Evolutionary conservation across 257 asterid genomes (phyloP).

Genomic region (Galeopsis tetrahit): DNA sequence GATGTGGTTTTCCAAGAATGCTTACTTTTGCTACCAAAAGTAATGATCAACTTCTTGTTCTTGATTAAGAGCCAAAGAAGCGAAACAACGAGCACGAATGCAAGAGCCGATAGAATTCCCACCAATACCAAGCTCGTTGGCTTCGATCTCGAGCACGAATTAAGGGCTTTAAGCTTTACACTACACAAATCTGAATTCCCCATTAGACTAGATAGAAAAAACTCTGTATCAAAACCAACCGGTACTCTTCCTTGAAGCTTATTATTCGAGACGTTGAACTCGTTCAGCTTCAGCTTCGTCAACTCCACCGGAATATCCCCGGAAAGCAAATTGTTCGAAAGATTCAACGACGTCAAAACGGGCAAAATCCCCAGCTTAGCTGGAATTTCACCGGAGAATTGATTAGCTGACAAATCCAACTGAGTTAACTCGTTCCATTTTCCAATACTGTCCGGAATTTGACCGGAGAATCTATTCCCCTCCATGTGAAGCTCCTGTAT

Average conservation of each 20-base stretch:
- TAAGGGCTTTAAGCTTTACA: conserved; percentile 16
- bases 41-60: conserved; percentile 27
- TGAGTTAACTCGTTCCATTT: conserved; percentile 30
- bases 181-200: conserved; percentile 39
- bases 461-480: conserved; percentile 31
- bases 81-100: conserved; percentile 21
- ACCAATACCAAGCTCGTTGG: conserved; percentile 24
- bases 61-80: conserved; percentile 32
- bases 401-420: conserved; percentile 36
- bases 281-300: conserved; percentile 26
- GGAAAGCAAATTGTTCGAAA: conserved; percentile 31
- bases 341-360: conserved; percentile 29
- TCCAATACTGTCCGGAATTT: conserved; percentile 16
- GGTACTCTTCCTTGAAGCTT: conserved; percentile 36
- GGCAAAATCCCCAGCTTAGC: conserved; percentile 30
- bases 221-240: conserved; percentile 16
- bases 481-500: conserved; percentile 28
- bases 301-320: conserved; percentile 35
- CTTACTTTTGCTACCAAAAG: neutral
- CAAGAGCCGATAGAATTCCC: conserved; percentile 30
- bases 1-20: conserved; percentile 34
- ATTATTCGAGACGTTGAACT: conserved; percentile 32
- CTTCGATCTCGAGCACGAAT: conserved; percentile 30
- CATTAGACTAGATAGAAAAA: conserved; percentile 8
- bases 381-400: conserved; percentile 32